These are phyloP conservation scores for Hanseniaspora taiwanica DNA, from an alignment of 805 yeast genomes.

Conservation along the genomic window DNA sequence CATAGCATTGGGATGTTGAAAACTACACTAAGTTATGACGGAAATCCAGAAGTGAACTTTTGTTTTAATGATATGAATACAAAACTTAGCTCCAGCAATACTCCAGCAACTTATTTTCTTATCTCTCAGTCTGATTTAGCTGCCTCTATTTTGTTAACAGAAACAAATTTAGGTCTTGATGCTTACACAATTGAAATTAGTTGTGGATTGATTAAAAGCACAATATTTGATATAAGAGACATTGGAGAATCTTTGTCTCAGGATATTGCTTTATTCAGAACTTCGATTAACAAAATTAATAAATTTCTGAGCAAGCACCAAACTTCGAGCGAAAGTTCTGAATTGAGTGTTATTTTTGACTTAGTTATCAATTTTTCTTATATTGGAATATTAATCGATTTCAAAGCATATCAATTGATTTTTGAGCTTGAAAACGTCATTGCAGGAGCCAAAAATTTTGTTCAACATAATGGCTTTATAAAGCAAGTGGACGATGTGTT, in stretches of 20 bases:
- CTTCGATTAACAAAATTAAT: not conserved
- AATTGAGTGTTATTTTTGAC: not conserved
- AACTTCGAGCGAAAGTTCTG: not conserved
- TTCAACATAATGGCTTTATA: not conserved
- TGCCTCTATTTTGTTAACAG: not conserved
- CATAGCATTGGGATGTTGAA: not conserved
- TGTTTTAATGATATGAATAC: not conserved
- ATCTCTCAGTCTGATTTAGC: not conserved
- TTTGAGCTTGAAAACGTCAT: conserved; percentile 1
- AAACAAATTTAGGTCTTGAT: not conserved
- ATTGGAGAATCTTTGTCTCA: not conserved
- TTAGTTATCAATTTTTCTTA: conserved; percentile 1
- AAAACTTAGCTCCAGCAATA: not conserved
- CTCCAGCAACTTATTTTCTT: not conserved
- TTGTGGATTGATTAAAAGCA: not conserved
- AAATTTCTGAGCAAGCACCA: not conserved
- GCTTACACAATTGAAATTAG: not conserved
- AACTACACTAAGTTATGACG: not conserved
- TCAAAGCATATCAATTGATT: conserved; percentile 4
- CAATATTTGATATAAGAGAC: conserved; percentile 3
- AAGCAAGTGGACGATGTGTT: conserved; percentile 3
- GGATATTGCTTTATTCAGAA: not conserved
- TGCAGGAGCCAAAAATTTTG: conserved; percentile 3
- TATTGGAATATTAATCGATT: conserved; percentile 3
- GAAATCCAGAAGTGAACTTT: not conserved